phyloP scores from a whole-genome alignment of 768 basidiomycete species.

The Mycena albidolilacea region DNA sequence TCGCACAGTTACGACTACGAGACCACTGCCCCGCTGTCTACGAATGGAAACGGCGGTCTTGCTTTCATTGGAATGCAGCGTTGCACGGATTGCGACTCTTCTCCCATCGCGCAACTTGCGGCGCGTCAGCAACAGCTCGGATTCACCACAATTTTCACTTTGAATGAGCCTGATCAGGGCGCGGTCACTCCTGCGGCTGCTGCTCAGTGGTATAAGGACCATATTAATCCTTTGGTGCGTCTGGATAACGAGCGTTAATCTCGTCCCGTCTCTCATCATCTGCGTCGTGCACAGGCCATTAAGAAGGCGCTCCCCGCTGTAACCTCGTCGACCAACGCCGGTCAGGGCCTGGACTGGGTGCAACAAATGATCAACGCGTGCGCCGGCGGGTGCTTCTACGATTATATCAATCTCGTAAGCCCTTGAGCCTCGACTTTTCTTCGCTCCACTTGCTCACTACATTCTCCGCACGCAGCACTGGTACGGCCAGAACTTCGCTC shows the following conservation, averaged over 20 bases:
- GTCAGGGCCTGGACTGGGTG: slow-evolving; percentile 52
- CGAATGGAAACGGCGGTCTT: slow-evolving; percentile 37
- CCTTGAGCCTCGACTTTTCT: background rate
- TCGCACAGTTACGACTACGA: slow-evolving; percentile 53
- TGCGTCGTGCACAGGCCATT: slow-evolving; percentile 42
- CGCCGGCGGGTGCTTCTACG: slow-evolving; percentile 47
- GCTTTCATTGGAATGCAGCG: slow-evolving; percentile 55
- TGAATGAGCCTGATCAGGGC: slow-evolving; percentile 53
- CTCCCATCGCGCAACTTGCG: slow-evolving; percentile 49
- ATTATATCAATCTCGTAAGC: slow-evolving; percentile 51
- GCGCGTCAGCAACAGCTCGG: slow-evolving; percentile 47
- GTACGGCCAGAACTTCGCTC: slow-evolving; percentile 41
- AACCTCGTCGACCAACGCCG: slow-evolving; percentile 47
- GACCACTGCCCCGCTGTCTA: slow-evolving; percentile 50
- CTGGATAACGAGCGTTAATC: background rate
- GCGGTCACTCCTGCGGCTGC: slow-evolving; percentile 46
- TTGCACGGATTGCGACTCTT: slow-evolving; percentile 51
- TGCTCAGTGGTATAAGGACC: slow-evolving; percentile 52
- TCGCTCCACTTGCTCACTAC: too few relatives aligned
- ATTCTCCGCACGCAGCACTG: background rate
- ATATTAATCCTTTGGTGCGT: slow-evolving; percentile 53
- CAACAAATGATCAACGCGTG: slow-evolving; percentile 51
- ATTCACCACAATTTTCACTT: slow-evolving; percentile 29
- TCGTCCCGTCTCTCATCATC: background rate
- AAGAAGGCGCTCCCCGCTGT: slow-evolving; percentile 55